Base-by-base conservation (phyloP, 768 basidiomycete species). In the Kwoniella mangroviensis region DNA sequence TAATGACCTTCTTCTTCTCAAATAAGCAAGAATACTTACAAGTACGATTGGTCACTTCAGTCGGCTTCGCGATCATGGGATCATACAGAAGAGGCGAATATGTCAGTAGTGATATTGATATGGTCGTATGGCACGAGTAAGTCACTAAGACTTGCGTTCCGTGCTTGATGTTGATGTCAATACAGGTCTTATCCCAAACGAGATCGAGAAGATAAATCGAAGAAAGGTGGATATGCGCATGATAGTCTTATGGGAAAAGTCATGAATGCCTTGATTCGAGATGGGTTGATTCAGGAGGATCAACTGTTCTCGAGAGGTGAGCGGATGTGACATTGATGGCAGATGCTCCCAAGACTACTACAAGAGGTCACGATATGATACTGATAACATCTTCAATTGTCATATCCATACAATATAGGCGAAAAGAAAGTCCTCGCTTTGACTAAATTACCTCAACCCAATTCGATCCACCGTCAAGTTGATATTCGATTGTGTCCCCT, bases 401-500 rank as follows among this genome's bases (percentile, higher is more conserved):
- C 28, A 28, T 28, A 28, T 28, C 28, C 28, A 28, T 28, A n/a
- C 2, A 4, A 2, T 41, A 42, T 34, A 80, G 81, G 81, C 5
- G 67, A 74, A 55, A 78, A 77, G 72, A 82, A 82, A 63, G 59
- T 76, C 24, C 63, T 76, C 6, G 77, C 68, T 10, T 65, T 82
- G 19, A 78, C 76, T 28, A 70, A 65, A 49, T 60, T 81, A 2
- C 79, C 75, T 19, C 26, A 22, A n/a, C 52, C 64, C 5, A 68
- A 64, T 17, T 45, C 74, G 11, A 22, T 64, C n/a, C 76, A 76
- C 65, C 74, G 81, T 28, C 76, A 78, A 62, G 75, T 81, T 63
- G 81, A 82, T 67, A 73, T 82, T 42, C 74, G 81, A 4, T 66
- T 82, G 11, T 82, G 79, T 51, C 77, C 79, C 3, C 63, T 64